Percentiles rank a stretch among this genome's conserved stretches.
Evolutionary conservation across 2,329 filamentous ascomycete genomes (phyloP).

Genomic region (Pestalotiopsis sp.): DNA sequence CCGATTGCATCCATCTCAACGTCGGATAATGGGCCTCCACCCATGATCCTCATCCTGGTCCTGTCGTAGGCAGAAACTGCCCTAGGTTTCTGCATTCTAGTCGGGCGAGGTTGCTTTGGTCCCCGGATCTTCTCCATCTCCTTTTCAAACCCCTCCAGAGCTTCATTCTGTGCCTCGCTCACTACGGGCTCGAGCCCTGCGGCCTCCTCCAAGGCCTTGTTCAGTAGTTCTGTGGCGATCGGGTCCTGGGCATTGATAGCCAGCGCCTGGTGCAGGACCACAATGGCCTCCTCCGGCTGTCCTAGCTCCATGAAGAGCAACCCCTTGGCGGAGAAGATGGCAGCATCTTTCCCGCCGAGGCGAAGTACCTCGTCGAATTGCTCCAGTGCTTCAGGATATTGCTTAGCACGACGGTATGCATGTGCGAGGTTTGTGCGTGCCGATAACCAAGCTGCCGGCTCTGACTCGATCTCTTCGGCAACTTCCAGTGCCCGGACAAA

Average conservation of each 20-base stretch:
- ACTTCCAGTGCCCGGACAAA: constrained; percentile 79
- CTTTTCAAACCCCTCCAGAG: constrained; percentile 15
- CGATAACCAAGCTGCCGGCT: constrained; percentile 79
- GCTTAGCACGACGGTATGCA: constrained; percentile 73
- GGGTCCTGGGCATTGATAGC: constrained; percentile 79
- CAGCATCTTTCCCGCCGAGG: constrained; percentile 76
- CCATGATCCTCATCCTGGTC: constrained; percentile 14
- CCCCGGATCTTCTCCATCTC: constrained; percentile 9
- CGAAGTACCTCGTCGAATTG: constrained; percentile 89
- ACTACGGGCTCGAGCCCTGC: constrained; percentile 39
- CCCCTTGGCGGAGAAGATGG: constrained; percentile 81
- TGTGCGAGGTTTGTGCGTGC: constrained; percentile 90
- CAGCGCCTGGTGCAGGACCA: constrained; percentile 82
- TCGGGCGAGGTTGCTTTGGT: constrained; percentile 4
- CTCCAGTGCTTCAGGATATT: constrained; percentile 70
- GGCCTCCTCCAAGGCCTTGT: constrained; percentile 69
- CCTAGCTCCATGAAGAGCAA: constrained; percentile 81
- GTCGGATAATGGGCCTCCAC: constrained; percentile 11
- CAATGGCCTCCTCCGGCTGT: constrained; percentile 74
- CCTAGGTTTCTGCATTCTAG: constrained; percentile 11
- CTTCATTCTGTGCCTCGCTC: constrained; percentile 13
- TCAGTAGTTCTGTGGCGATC: constrained; percentile 77
- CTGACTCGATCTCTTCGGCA: constrained; percentile 79
- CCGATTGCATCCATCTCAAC: constrained; percentile 15
- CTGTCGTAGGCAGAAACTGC: constrained; percentile 4